phyloP scores from a whole-genome alignment of 768 basidiomycete genomes.

The Mycena floridula region DNA sequence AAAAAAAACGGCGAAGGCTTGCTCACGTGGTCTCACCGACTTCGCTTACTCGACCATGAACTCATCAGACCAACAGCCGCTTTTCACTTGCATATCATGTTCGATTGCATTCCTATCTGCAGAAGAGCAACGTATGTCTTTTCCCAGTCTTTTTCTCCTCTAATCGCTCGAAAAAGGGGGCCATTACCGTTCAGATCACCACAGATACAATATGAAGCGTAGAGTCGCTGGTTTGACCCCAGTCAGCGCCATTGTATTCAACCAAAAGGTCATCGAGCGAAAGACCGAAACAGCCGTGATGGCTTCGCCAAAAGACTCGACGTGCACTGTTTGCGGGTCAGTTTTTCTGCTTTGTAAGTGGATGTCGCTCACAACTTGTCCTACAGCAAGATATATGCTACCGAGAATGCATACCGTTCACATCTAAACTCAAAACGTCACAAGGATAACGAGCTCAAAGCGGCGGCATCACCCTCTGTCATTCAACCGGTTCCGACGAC shows the following conservation, averaged over 20 bases:
- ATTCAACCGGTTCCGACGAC: neutral
- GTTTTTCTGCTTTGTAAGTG: conserved; percentile 21
- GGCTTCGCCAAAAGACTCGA: conserved; percentile 50
- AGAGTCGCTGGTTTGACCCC: conserved; percentile 88
- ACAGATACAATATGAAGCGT: conserved; percentile 98
- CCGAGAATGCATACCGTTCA: conserved; percentile 83
- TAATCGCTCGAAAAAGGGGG: conserved; percentile 39
- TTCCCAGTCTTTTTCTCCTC: neutral
- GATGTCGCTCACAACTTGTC: conserved; percentile 1
- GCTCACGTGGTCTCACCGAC: too few species aligned
- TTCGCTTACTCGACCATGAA: neutral
- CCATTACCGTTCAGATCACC: conserved; percentile 92
- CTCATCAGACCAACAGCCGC: conserved; percentile 9
- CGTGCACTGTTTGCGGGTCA: conserved; percentile 82
- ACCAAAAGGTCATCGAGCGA: conserved; percentile 82
- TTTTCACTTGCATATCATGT: conserved; percentile 72
- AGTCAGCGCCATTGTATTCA: conserved; percentile 70
- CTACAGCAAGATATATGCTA: conserved; percentile 79
- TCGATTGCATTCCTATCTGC: conserved; percentile 79
- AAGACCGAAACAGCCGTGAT: conserved; percentile 68
- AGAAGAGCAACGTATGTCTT: conserved; percentile 72
- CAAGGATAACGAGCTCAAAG: conserved; percentile 63
- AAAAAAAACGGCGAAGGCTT: too few species aligned
- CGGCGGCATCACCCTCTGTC: neutral
- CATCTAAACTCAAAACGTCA: conserved; percentile 90